Conservation (phyloP, 2,329 filamentous ascomycete species). For the Exutisphaerella laricina region DNA sequence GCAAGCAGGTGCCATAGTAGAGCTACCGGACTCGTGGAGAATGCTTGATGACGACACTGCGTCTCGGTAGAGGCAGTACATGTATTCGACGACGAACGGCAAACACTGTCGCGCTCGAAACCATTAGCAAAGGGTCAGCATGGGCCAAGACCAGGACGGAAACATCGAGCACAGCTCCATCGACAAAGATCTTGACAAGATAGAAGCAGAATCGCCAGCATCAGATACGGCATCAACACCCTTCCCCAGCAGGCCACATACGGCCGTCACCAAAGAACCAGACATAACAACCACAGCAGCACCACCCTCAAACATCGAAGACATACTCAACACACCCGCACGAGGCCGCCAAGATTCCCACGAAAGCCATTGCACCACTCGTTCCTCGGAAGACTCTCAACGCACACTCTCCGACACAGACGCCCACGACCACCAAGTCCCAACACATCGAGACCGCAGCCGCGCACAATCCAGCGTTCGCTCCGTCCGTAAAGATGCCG, state of each 20-base stretch:
- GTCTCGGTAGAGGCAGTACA: no score
- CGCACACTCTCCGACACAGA: conserved; percentile 21
- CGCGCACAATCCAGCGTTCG: conserved; percentile 24
- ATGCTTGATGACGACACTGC: no score
- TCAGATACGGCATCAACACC: conserved; percentile 10
- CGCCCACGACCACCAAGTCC: conserved; percentile 27
- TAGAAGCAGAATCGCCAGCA: conserved; percentile 11
- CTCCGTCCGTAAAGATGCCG: conserved; percentile 26
- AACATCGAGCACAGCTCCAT: conserved; percentile 11
- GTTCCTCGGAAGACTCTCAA: conserved; percentile 20
- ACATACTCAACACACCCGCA: conserved; percentile 8
- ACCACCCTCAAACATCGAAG: conserved; percentile 17
- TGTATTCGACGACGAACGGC: no score
- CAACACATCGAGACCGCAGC: conserved; percentile 22
- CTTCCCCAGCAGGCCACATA: conserved; percentile 10
- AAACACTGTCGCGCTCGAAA: no score
- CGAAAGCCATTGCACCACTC: conserved; percentile 1
- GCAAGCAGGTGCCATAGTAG: no score
- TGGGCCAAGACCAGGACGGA: conserved; percentile 15
- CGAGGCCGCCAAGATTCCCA: conserved; percentile 14
- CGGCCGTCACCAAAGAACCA: conserved; percentile 13
- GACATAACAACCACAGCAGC: conserved; percentile 8
- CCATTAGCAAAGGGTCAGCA: conserved; percentile 2
- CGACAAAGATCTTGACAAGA: conserved; percentile 13
- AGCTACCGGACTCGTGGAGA: no score